Percentiles rank a stretch among this genome's conserved stretches.
These are phyloP conservation scores for Pistacia atlantica DNA, from an alignment of 345 rosid genomes.

Conservation along the genomic window DNA sequence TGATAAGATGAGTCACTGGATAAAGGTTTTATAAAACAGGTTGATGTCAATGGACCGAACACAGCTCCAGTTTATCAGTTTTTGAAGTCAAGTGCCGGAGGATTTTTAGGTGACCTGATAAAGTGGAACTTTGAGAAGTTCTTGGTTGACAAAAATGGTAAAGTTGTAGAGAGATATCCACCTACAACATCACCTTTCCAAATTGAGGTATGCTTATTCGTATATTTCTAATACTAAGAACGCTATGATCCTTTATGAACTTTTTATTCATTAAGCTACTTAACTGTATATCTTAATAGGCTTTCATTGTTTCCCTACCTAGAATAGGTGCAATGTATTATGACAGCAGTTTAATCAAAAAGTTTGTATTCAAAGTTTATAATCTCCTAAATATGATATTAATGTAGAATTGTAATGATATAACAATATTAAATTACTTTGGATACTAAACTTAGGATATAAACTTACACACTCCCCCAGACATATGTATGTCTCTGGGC, in stretches of 20 bases:
- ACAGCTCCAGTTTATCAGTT: conserved; percentile 88
- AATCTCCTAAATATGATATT: no score
- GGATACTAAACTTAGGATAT: no score
- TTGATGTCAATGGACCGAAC: conserved; percentile 87
- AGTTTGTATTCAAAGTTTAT: no score
- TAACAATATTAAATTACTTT: no score
- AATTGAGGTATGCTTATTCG: conserved; percentile 62
- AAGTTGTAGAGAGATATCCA: conserved; percentile 83
- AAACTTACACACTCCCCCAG: no score
- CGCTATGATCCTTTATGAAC: not conserved
- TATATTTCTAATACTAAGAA: not conserved
- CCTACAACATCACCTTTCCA: conserved; percentile 95
- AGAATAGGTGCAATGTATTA: no score
- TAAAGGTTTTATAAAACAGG: conserved; percentile 39
- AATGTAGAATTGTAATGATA: no score
- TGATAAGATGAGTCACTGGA: not conserved
- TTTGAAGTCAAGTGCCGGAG: conserved; percentile 84
- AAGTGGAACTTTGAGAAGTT: conserved; percentile 99
- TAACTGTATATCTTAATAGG: no score
- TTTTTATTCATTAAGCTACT: not conserved
- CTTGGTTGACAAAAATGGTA: conserved; percentile 87
- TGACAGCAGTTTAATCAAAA: no score
- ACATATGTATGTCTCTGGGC: no score
- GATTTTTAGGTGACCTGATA: conserved; percentile 72
- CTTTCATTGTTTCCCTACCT: no score